A percentile compares a stretch with the other conserved stretches of the same genome.
These are phyloP conservation scores for Fusarium hainanense DNA, from an alignment of 2,329 filamentous ascomycete species.

Conservation along the genomic window DNA sequence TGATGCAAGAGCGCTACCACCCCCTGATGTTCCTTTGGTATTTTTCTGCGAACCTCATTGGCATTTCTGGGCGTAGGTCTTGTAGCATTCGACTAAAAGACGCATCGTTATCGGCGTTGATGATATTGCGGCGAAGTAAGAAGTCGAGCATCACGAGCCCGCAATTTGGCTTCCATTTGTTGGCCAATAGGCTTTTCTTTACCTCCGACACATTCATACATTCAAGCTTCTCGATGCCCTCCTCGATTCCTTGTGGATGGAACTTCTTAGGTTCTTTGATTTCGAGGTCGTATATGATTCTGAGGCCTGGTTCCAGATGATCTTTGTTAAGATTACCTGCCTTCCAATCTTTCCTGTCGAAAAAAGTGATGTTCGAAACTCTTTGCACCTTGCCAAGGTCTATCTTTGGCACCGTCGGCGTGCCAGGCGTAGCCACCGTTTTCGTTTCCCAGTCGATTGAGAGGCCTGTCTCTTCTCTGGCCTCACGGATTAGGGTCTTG, in stretches of 20 bases:
- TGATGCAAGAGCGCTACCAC: constrained; percentile 10
- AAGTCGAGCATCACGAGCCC: constrained; percentile 55
- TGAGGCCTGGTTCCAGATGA: constrained; percentile 54
- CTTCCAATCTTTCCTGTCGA: constrained; percentile 48
- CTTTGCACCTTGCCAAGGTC: constrained; percentile 42
- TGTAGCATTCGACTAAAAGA: constrained; percentile 36
- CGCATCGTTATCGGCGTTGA: constrained; percentile 42
- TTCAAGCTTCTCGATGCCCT: constrained; percentile 47
- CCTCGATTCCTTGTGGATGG: constrained; percentile 42
- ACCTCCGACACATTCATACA: constrained; percentile 47
- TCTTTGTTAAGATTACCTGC: constrained; percentile 47
- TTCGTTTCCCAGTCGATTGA: constrained; percentile 17
- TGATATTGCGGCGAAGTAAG: constrained; percentile 47
- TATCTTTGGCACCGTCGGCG: background rate
- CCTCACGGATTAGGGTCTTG: constrained; percentile 49
- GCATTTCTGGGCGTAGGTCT: constrained; percentile 43
- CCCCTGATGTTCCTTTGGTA: constrained; percentile 19
- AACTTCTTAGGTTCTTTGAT: constrained; percentile 40
- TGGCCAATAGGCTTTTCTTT: constrained; percentile 41
- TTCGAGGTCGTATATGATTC: constrained; percentile 52
- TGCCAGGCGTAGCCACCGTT: constrained; percentile 17
- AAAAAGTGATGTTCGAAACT: constrained; percentile 49
- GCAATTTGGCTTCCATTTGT: constrained; percentile 54
- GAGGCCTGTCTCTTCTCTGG: constrained; percentile 50
- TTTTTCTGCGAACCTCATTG: constrained; percentile 41